Base-by-base conservation (phyloP, 305 asterid genomes). In the Striga hermonthica region DNA sequence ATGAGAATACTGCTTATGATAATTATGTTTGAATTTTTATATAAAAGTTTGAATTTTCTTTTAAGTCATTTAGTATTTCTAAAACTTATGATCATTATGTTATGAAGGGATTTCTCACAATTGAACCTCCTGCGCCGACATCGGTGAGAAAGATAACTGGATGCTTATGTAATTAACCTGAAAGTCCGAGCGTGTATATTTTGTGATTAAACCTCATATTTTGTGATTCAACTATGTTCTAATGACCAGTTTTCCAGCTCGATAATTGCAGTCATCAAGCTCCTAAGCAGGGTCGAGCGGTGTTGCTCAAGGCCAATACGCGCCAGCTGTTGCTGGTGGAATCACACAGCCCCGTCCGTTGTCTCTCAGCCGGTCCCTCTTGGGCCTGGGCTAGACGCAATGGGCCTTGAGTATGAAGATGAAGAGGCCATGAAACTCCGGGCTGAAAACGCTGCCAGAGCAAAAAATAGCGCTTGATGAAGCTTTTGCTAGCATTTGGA, bases 391-490 rank as follows among this genome's bases (percentile, higher is more conserved):
- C 80, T 65, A 63, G 96, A 91, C 66, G 69, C 84, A 82, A 57
- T 79, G 58, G 95, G 86, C 62, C 75, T 72, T 36, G 95, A 90
- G 39, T 77, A 75, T 7, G 96, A 84, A 67, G 96, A 90, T 11
- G 96, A 85, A 69, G 99, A 86, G 69, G 83, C 76, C 45, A 80
- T 76, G 83, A 93, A 81, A 80, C 80, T 82, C 57, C 81, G 92
- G 69, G 83, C 79, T 1, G 92, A 84, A 70, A 83, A 54, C 68
- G 92, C 93, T 2, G 95, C 92, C 9, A 86, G 74, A 79, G 98
- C 97, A 75, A 88, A 93, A 80, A 81, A 75, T 95, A 74, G 95
- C 99, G 28, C 86, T 90, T 8, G 96, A 93, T 76, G 99, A 93
- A 77, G 97, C 96, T 63, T 90, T 93, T 65, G 85, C 95, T 6